These are phyloP conservation scores for Suhomyces coccinellae DNA, from an alignment of 1,139 yeast genomes.

Conservation along the genomic window DNA sequence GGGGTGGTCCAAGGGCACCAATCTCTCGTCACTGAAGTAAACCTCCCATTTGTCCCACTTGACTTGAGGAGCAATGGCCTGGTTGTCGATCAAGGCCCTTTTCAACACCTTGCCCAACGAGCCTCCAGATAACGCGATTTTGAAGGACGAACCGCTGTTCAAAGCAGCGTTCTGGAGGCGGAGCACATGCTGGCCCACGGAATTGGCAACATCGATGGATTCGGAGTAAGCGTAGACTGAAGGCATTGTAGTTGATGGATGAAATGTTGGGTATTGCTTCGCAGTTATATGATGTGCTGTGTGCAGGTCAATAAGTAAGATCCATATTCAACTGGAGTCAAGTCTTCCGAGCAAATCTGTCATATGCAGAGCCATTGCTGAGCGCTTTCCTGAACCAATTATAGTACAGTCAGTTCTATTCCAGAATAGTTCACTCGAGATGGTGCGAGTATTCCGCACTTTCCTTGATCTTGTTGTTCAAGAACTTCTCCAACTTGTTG, in stretches of 20 bases:
- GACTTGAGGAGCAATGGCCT: constrained; percentile 44
- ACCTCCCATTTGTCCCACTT: constrained; percentile 86
- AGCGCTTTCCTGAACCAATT: background rate
- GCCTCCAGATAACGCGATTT: constrained; percentile 88
- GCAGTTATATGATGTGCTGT: background rate
- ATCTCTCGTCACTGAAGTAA: constrained; percentile 94
- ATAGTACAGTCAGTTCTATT: constrained; percentile 3
- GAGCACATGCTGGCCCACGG: constrained; percentile 57
- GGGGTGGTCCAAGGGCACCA: constrained; percentile 81
- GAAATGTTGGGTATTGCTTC: background rate
- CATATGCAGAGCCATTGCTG: too few species aligned
- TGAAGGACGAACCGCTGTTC: constrained; percentile 45
- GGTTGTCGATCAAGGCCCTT: constrained; percentile 64
- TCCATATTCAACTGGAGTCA: too few species aligned
- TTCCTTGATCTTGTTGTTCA: constrained; percentile 78
- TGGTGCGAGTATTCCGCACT: constrained; percentile 65
- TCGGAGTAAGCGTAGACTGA: constrained; percentile 54
- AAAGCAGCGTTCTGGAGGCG: constrained; percentile 56
- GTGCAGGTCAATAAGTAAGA: background rate
- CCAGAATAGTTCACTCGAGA: constrained; percentile 26
- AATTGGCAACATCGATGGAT: constrained; percentile 56
- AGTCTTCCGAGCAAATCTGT: too few species aligned
- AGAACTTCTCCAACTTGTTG: constrained; percentile 84
- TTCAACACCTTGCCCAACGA: constrained; percentile 78
- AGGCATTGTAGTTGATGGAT: constrained; percentile 21